A percentile compares a stretch with the other conserved stretches of the same genome.
phyloP scores from a whole-genome alignment of 345 rosid genomes.

The Camelina laxa region DNA sequence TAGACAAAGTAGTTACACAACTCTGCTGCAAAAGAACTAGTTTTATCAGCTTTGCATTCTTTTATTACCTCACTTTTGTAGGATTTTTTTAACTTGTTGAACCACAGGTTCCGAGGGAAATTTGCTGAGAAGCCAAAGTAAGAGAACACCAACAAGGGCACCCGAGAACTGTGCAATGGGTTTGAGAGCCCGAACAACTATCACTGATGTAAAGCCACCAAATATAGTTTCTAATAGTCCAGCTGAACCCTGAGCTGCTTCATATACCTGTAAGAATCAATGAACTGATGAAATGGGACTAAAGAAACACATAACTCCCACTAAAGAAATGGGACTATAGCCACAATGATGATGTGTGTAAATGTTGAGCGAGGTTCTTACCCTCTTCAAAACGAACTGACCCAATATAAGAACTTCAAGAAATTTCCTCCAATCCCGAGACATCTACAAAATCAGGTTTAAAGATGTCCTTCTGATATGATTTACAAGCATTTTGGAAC shows the following conservation, averaged over 20 bases:
- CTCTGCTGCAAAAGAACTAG: constrained; percentile 14
- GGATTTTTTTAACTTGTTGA: constrained; percentile 31
- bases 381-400: constrained; percentile 84
- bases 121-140: constrained; percentile 78
- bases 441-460: constrained; percentile 54
- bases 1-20: constrained; percentile 9
- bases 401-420: constrained; percentile 92
- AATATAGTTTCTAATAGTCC: constrained; percentile 56
- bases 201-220: constrained; percentile 43
- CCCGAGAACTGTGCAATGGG: constrained; percentile 93
- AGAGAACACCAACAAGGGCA: constrained; percentile 74
- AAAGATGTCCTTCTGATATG: constrained; percentile 20
- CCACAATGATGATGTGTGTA: background rate
- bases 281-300: background rate
- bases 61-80: constrained; percentile 39
- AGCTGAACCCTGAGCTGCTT: constrained; percentile 86
- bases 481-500: constrained; percentile 9
- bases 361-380: constrained; percentile 31
- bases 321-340: background rate
- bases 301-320: no score
- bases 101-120: constrained; percentile 58
- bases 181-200: constrained; percentile 61
- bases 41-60: background rate
- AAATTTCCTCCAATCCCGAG: constrained; percentile 93
- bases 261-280: constrained; percentile 63